Percentiles rank a stretch among this genome's conserved stretches.
These are phyloP conservation scores for Erysimum cheiranthoides DNA, from an alignment of 345 rosid species.

Conservation along the genomic window DNA sequence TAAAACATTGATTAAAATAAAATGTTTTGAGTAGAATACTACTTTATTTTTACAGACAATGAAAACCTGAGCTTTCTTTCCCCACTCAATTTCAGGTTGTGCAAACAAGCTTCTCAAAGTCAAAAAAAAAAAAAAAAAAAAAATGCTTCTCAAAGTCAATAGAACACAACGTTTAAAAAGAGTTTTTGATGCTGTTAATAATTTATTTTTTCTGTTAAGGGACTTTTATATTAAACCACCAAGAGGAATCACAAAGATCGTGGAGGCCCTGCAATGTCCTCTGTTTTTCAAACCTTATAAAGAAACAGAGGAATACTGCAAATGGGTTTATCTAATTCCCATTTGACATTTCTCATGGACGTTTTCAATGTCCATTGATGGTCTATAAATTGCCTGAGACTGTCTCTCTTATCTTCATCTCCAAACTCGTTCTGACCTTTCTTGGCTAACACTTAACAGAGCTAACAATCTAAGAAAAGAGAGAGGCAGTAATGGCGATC, in stretches of 20 bases:
- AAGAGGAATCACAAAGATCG: conserved; percentile 22
- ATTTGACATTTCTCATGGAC: conserved; percentile 22
- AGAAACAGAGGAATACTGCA: conserved; percentile 30
- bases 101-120: conserved; percentile 1
- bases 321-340: conserved; percentile 8
- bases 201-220: not conserved
- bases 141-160: not conserved
- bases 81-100: not conserved
- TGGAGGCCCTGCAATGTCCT: conserved; percentile 22
- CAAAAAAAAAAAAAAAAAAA: too few relatives aligned
- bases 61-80: conserved; percentile 7
- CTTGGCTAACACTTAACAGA: conserved; percentile 20
- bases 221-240: not conserved
- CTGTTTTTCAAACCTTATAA: conserved; percentile 24
- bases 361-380: conserved; percentile 29
- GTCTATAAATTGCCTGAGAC: conserved; percentile 43
- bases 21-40: not conserved
- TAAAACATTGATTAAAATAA: not conserved
- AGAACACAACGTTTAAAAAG: not conserved
- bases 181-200: not conserved
- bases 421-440: not conserved
- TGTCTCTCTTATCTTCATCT: conserved; percentile 1
- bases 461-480: conserved; percentile 1
- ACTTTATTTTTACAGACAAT: not conserved
- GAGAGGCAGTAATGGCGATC: conserved; percentile 39